Conservation (phyloP, 2,329 filamentous ascomycete species). For the Arthroderma sp. region DNA sequence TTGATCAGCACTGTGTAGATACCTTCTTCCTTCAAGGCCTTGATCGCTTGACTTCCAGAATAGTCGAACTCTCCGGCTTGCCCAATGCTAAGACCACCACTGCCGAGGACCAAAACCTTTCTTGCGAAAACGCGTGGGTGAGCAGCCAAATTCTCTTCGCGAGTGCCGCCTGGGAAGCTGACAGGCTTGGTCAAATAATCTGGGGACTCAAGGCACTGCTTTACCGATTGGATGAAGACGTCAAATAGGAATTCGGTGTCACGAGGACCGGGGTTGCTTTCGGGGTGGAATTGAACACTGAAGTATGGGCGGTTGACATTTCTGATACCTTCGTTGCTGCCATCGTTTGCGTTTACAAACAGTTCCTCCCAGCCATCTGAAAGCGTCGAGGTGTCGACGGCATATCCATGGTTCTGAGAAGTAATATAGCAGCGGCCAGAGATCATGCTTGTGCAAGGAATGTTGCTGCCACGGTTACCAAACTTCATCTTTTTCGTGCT, state of each 20-base stretch:
- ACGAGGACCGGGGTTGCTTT: constrained; percentile 86
- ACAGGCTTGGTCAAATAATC: constrained; percentile 60
- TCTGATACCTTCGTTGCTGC: constrained; percentile 94
- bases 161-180: constrained; percentile 71
- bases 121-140: constrained; percentile 74
- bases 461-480: constrained; percentile 96
- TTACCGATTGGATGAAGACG: constrained; percentile 81
- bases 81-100: constrained; percentile 89
- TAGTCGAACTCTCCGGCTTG: constrained; percentile 99
- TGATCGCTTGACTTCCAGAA: constrained; percentile 95
- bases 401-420: constrained; percentile 95
- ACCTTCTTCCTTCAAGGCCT: constrained; percentile 92
- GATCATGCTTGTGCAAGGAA: constrained; percentile 89
- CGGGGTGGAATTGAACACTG: constrained; percentile 98
- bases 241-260: constrained; percentile 97
- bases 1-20: constrained; percentile 98
- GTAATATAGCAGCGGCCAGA: constrained; percentile 98
- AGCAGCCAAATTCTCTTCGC: constrained; percentile 61
- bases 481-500: constrained; percentile 95
- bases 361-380: constrained; percentile 77
- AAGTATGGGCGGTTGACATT: constrained; percentile 79
- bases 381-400: constrained; percentile 68
- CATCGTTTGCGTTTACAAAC: constrained; percentile 96
- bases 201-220: constrained; percentile 54
- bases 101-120: constrained; percentile 89